These are phyloP conservation scores for Glycine tomentella DNA, from an alignment of 306 rosid species.

Conservation along the genomic window DNA sequence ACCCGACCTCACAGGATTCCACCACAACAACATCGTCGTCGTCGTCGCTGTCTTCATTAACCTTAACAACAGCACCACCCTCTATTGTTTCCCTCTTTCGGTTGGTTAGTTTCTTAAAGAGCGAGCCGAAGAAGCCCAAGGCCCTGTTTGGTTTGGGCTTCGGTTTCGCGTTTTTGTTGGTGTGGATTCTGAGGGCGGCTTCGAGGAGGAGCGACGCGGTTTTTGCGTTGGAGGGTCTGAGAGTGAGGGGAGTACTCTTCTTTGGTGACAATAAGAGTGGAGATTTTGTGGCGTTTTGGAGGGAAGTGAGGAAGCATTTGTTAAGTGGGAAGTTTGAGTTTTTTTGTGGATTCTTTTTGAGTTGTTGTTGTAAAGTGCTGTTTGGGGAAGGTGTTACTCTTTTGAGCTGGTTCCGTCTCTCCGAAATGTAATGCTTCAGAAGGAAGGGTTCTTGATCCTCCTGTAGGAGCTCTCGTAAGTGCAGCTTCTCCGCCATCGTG, in stretches of 20 bases:
- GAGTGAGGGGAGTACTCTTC: slow-evolving; percentile 51
- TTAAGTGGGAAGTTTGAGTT: slow-evolving; percentile 38
- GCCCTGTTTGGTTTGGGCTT: slow-evolving; percentile 40
- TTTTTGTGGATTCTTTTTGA: slow-evolving; percentile 21
- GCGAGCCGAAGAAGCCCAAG: slow-evolving; percentile 69
- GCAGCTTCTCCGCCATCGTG: slow-evolving; percentile 47
- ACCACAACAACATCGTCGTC: slow-evolving; percentile 16
- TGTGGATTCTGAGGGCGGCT: slow-evolving; percentile 80
- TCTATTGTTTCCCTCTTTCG: slow-evolving; percentile 46
- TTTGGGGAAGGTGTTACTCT: slow-evolving; percentile 45
- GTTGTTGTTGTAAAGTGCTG: not conserved
- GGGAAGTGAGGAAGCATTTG: slow-evolving; percentile 60
- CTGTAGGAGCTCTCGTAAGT: slow-evolving; percentile 58
- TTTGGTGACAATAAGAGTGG: slow-evolving; percentile 74
- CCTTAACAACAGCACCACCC: no score
- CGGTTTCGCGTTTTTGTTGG: slow-evolving; percentile 50
- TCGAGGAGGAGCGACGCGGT: slow-evolving; percentile 83
- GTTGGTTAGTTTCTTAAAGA: slow-evolving; percentile 64
- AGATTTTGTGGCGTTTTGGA: slow-evolving; percentile 61
- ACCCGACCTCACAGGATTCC: slow-evolving; percentile 40
- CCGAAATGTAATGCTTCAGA: slow-evolving; percentile 63
- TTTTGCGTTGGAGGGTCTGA: slow-evolving; percentile 59
- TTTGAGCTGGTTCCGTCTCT: slow-evolving; percentile 54
- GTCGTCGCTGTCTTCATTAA: slow-evolving; percentile 7
- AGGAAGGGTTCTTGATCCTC: slow-evolving; percentile 78